Percentiles rank a stretch among this genome's conserved stretches.
These are phyloP conservation scores for Sporisorium sorghi DNA, from an alignment of 1,284 basidiomycete species.

Conservation along the genomic window DNA sequence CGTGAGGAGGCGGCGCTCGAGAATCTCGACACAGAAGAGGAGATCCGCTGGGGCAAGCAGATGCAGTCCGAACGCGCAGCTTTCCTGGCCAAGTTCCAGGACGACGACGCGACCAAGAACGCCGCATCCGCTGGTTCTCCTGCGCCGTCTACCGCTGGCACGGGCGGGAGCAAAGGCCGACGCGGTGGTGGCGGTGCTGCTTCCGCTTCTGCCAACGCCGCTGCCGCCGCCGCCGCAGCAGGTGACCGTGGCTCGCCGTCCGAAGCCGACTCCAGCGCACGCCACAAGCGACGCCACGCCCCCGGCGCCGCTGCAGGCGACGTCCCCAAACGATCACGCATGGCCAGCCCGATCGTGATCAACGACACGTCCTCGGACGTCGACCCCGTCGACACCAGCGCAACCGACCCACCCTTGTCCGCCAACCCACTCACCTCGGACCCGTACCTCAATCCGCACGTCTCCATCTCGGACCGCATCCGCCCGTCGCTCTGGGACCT, in stretches of 20 bases:
- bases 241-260: conserved; percentile 34
- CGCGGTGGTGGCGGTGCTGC: conserved; percentile 19
- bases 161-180: conserved; percentile 25
- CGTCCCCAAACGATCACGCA: conserved; percentile 39
- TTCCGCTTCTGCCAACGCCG: conserved; percentile 9
- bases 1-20: conserved; percentile 52
- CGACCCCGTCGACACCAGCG: conserved; percentile 1
- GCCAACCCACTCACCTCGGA: conserved; percentile 37
- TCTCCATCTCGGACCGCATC: conserved; percentile 31
- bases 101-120: conserved; percentile 60
- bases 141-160: conserved; percentile 43
- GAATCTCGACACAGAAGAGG: conserved; percentile 65
- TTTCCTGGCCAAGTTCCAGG: conserved; percentile 64
- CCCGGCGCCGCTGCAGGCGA: conserved; percentile 31
- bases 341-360: conserved; percentile 46
- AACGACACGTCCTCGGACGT: conserved; percentile 26
- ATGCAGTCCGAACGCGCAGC: conserved; percentile 63
- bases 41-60: conserved; percentile 63
- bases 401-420: conserved; percentile 2
- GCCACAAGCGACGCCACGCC: conserved; percentile 26
- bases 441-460: conserved; percentile 36
- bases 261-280: conserved; percentile 27
- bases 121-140: conserved; percentile 34
- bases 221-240: conserved; percentile 9
- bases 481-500: conserved; percentile 52